Base-by-base conservation (phyloP, 306 rosid species). In the Quercus alba region DNA sequence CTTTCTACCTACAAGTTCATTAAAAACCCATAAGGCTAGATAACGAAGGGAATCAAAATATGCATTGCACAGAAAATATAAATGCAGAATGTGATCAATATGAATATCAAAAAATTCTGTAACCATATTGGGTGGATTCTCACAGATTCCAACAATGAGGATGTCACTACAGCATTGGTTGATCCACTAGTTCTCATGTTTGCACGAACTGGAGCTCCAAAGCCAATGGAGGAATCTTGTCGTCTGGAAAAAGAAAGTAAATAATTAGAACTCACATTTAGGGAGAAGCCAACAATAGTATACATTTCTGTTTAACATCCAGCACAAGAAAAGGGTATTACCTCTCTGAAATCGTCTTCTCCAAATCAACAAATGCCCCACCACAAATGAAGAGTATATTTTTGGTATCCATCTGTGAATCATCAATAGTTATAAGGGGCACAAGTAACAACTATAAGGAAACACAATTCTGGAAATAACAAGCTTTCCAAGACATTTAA, bases 181-280 rank as follows among this genome's bases (percentile, higher is more conserved):
- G 84, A 79, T 78, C 81, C 84, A 73, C 76, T 77, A 62, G 78
- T 74, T 74, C 86, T 86, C 89, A 87, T 86, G 85, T 87, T 87
- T 74, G 90, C 82, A 75, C 89, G 88, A 81, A 91, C 90, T 21
- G 90, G 97, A 31, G 87, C 93, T 80, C 97, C 93, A 83, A 91
- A 89, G 38, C 97, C 93, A 73, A 91, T 91, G 78, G 97, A 91
- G n/a, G 97, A 91, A 83, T 87, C 91, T 83, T 91, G 92, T 75
- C 18, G 78, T 82, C 96, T 91, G 80, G 41, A 81, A 75, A 81
- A 82, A 62, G 30, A 78, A 69, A 17, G 8, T 3, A 18, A 18
- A 18, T 75, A 30, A 26, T 10, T 7, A 74, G 57, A 81, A 10
- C 51, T 76, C 49, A 52, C 18, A 25, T 41, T 51, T 31, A 49